Percentiles rank a stretch among this genome's conserved stretches.
Conservation (phyloP, 306 rosid species). For the Aeschynomene evenia region DNA sequence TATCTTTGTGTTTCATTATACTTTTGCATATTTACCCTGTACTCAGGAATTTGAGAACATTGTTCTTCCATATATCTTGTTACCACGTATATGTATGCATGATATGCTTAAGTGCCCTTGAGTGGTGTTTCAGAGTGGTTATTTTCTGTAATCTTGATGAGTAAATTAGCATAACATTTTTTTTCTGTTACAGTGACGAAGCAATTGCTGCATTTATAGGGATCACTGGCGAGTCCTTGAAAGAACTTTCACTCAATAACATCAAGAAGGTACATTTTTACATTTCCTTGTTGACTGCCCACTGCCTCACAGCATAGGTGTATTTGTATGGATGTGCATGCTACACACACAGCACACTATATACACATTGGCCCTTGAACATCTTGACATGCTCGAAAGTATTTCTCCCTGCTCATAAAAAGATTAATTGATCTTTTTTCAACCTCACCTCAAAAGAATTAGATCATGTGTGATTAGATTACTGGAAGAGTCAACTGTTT, state of each 20-base stretch:
- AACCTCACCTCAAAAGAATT: neutral
- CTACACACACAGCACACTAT: neutral
- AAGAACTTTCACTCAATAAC: conserved; percentile 74
- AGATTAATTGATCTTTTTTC: neutral
- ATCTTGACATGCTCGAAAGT: conserved; percentile 12
- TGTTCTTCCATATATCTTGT: neutral
- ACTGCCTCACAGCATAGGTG: neutral
- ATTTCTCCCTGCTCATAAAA: conserved; percentile 2
- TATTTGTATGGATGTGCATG: neutral
- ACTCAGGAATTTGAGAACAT: conserved; percentile 14
- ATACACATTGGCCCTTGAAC: neutral
- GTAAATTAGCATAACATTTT: conserved; percentile 4
- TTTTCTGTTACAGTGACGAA: conserved; percentile 60
- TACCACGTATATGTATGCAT: neutral
- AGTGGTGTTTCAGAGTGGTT: neutral
- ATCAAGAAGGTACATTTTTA: conserved; percentile 54
- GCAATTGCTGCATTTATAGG: conserved; percentile 79
- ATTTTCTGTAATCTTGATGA: conserved; percentile 15
- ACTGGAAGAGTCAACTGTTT: neutral
- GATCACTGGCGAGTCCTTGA: conserved; percentile 52
- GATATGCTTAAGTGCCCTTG: neutral
- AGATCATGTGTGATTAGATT: neutral
- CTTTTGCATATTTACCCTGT: neutral
- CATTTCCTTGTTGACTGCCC: conserved; percentile 2
- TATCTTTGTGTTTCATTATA: neutral